Evolutionary conservation across 257 asterid genomes (phyloP).

Genomic region (Cynanchum wilfordii): DNA sequence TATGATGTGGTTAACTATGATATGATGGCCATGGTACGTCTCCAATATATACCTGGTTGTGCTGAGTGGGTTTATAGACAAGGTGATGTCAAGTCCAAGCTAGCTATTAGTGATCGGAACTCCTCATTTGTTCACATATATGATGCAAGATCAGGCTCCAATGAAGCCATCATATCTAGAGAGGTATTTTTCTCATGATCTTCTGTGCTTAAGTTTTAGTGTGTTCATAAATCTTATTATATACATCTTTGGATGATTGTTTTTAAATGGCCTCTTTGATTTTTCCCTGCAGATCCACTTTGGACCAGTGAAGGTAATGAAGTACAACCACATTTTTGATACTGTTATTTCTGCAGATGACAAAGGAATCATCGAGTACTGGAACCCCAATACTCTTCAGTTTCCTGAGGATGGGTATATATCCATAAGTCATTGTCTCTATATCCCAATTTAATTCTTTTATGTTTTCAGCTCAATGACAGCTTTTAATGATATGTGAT

Average conservation of each 20-base stretch:
- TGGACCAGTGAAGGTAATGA: constrained; percentile 78
- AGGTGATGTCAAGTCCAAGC: constrained; percentile 87
- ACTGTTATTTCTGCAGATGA: constrained; percentile 91
- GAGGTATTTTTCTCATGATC: constrained; percentile 45
- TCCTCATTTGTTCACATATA: constrained; percentile 79
- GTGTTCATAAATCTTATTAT: constrained; percentile 5
- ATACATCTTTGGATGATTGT: constrained; percentile 10
- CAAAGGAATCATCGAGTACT: constrained; percentile 91
- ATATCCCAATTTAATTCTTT: not conserved
- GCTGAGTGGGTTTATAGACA: constrained; percentile 89
- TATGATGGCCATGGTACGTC: constrained; percentile 98
- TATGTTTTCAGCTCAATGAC: not conserved
- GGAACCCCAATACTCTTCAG: constrained; percentile 83
- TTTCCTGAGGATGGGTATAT: constrained; percentile 81
- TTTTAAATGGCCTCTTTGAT: constrained; percentile 3
- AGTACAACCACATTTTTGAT: constrained; percentile 80
- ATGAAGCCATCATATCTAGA: constrained; percentile 69
- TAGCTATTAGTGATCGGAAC: constrained; percentile 81
- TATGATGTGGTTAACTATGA: constrained; percentile 95
- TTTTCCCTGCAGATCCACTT: constrained; percentile 60
- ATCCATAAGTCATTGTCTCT: not conserved
- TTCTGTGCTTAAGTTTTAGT: constrained; percentile 8
- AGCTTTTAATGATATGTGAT: not conserved
- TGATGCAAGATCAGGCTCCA: constrained; percentile 90
- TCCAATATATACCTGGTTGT: constrained; percentile 85